These are phyloP conservation scores for Neurospora discreta DNA, from an alignment of 495 filamentous ascomycete genomes.

Conservation along the genomic window DNA sequence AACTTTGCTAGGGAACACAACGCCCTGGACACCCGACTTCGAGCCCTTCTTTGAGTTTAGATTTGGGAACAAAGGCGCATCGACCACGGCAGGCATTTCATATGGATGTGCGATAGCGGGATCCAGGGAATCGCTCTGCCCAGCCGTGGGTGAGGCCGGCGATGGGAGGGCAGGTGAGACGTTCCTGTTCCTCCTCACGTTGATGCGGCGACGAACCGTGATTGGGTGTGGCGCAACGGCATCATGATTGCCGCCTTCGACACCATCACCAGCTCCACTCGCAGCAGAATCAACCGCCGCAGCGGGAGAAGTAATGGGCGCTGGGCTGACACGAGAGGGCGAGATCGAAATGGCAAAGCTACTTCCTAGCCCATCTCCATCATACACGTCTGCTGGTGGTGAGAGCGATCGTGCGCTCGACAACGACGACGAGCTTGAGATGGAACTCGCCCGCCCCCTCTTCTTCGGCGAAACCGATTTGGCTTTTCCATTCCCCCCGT, in stretches of 20 bases:
- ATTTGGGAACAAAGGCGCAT: conserved; percentile 18
- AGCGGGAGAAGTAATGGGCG: conserved; percentile 14
- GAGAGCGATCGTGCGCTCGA: conserved; percentile 24
- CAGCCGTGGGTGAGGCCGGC: conserved; percentile 9
- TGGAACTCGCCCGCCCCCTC: conserved; percentile 13
- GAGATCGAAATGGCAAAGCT: conserved; percentile 10
- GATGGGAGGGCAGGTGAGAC: conserved; percentile 22
- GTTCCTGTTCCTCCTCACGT: conserved; percentile 25
- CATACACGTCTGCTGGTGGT: conserved; percentile 12
- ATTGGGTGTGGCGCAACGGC: conserved; percentile 14
- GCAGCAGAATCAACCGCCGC: not conserved
- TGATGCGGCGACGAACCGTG: conserved; percentile 17
- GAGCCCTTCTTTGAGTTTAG: conserved; percentile 16
- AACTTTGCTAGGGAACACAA: conserved; percentile 19
- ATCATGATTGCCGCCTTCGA: not conserved
- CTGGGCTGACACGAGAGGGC: conserved; percentile 16
- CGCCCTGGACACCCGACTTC: conserved; percentile 6
- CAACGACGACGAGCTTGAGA: conserved; percentile 22
- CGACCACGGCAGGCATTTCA: conserved; percentile 21
- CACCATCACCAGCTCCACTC: not conserved
- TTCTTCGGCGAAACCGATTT: conserved; percentile 16
- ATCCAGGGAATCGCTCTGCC: conserved; percentile 1
- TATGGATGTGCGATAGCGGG: conserved; percentile 13
- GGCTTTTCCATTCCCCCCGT: conserved; percentile 13
- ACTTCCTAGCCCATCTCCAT: conserved; percentile 6